phyloP scores from a whole-genome alignment of 352 stramenopile genomes.

The Globisporangium perplexum region DNA sequence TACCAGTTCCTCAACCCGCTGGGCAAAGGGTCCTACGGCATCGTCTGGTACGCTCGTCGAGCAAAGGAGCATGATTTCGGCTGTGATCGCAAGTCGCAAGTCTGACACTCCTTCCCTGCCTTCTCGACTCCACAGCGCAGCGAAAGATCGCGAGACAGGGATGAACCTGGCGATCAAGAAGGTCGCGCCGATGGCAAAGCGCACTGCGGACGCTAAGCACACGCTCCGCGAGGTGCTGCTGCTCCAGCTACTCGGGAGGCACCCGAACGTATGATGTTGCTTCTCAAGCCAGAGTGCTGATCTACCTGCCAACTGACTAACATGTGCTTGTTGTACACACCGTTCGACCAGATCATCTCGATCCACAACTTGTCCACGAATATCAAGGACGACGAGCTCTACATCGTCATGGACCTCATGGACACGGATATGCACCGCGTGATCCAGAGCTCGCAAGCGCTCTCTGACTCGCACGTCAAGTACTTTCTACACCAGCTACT shows the following conservation, averaged over 20 bases:
- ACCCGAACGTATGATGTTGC: constrained; percentile 59
- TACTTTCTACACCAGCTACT: constrained; percentile 93
- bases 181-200: constrained; percentile 83
- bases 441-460: constrained; percentile 73
- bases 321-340: neutral
- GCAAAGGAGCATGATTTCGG: too few species aligned
- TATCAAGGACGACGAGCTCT: constrained; percentile 90
- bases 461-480: constrained; percentile 73
- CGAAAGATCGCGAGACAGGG: constrained; percentile 65
- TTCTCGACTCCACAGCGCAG: constrained; percentile 31
- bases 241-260: constrained; percentile 81
- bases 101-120: neutral
- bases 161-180: constrained; percentile 91
- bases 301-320: too few species aligned
- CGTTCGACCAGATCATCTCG: constrained; percentile 58
- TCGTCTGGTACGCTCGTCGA: constrained; percentile 62
- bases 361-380: constrained; percentile 83
- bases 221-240: constrained; percentile 86
- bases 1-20: constrained; percentile 88
- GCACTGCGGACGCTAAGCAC: constrained; percentile 79
- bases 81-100: too few species aligned
- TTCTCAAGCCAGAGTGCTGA: too few species aligned
- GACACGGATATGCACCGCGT: constrained; percentile 91
- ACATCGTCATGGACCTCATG: constrained; percentile 94
- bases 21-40: constrained; percentile 89